These are phyloP conservation scores for Nicotiana paniculata DNA, from an alignment of 257 asterid species.

Conservation along the genomic window DNA sequence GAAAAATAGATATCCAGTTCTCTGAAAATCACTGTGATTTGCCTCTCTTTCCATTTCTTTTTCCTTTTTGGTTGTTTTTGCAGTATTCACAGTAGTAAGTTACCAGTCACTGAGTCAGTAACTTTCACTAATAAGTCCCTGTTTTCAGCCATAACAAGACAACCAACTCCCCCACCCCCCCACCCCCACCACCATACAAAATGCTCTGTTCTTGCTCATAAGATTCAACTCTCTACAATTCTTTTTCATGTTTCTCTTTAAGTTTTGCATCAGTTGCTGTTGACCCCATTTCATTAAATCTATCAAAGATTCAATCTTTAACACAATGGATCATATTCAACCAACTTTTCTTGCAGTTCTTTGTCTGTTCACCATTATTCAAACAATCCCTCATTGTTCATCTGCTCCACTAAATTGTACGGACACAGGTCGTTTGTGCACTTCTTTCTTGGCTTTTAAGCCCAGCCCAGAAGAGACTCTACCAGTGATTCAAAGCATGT, in stretches of 20 bases:
- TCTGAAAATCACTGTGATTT: conserved; percentile 31
- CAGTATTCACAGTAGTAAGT: conserved; percentile 27
- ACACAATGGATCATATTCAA: conserved; percentile 33
- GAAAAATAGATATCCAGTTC: conserved; percentile 21
- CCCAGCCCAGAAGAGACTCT: conserved; percentile 55
- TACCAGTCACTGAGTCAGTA: conserved; percentile 15
- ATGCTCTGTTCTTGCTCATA: conserved; percentile 28
- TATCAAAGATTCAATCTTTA: conserved; percentile 15
- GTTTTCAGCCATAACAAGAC: conserved; percentile 24
- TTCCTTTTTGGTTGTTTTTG: conserved; percentile 13
- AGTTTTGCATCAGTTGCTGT: conserved; percentile 8
- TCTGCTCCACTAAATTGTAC: conserved; percentile 69
- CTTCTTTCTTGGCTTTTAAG: conserved; percentile 82
- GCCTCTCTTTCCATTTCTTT: conserved; percentile 23
- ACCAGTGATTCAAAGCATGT: conserved; percentile 76
- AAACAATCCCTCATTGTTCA: conserved; percentile 18
- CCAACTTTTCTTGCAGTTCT: conserved; percentile 20
- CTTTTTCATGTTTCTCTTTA: not conserved
- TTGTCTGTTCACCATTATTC: conserved; percentile 6
- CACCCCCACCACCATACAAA: conserved; percentile 20
- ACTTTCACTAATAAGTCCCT: not conserved
- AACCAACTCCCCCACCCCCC: conserved; percentile 20
- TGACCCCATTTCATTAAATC: conserved; percentile 11
- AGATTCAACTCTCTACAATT: conserved; percentile 2
- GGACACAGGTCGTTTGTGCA: conserved; percentile 66